Evolutionary conservation across 148 eudicot species (phyloP), one percentile per base, ranked within the genome.

Genomic region (Arctostaphylos glauca): DNA sequence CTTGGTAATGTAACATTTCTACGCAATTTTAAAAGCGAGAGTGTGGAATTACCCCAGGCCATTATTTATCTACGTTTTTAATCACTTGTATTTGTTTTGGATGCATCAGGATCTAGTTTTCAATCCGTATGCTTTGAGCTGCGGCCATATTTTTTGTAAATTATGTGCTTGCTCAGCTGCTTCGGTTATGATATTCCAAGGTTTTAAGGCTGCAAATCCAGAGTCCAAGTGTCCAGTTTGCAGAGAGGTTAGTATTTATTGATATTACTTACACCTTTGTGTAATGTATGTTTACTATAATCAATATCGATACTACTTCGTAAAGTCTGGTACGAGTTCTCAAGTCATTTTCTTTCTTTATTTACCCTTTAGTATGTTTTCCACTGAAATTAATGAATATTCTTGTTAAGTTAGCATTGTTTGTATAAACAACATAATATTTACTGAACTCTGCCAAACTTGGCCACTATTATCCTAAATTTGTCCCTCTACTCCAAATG

Each of bases 101-200:
- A 78, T 73, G 50, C 46, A 5, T 80, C 80, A 87, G 89, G 89
- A 87, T 46, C 79, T 83, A 6, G 87, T 87, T 60, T 87, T 85
- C 80, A 83, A 87, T 43, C 87, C 89, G 5, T 80, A 83, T 80
- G 87, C 87, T 48, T 83, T 87, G 84, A 67, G 87, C n/a, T 85
- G 89, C 58, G 87, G 89, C 21, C 89, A 87, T 64, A 74, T 87
- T 38, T 87, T 87, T 81, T 87, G 89, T 85, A 87, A 87, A 81
- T 77, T 62, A 6, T 87, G 89, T 78, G 86, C 84, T 80, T 87
- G 89, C 80, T 80, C 87, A 5, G 87, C 89, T 68, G 87, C 89
- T 76, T 83, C 84, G 23, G 87, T 87, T 1, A 80, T 87, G 84
- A 70, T 85, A 3, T 85, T 87, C 66, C 80, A 87, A 85, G 89